Evolutionary conservation across 495 filamentous ascomycete species (phyloP).

Genomic region (Acidiella bohemica): DNA sequence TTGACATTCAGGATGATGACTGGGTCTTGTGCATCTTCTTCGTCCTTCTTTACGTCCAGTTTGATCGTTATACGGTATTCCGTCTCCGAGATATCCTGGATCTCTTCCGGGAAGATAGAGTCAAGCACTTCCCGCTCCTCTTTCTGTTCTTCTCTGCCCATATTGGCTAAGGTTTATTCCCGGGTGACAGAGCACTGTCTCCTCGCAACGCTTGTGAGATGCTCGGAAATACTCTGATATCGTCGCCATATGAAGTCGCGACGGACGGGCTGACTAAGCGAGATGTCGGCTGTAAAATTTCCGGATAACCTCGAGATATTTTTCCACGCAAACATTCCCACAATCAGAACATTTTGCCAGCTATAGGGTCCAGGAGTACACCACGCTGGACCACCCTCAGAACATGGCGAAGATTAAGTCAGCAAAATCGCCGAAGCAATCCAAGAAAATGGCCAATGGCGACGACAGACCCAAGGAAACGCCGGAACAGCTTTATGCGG

Average conservation of each 20-base stretch:
- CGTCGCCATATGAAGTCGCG: too few species aligned
- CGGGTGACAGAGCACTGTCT: too few species aligned
- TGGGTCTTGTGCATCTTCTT: constrained; percentile 39
- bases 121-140: constrained; percentile 96
- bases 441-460: constrained; percentile 19
- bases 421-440: constrained; percentile 9
- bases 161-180: too few species aligned
- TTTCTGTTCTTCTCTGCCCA: constrained; percentile 87
- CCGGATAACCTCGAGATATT: too few species aligned
- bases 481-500: constrained; percentile 43
- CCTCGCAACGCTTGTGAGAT: too few species aligned
- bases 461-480: constrained; percentile 28
- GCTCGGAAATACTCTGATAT: too few species aligned
- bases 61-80: constrained; percentile 72
- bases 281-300: too few species aligned
- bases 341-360: too few species aligned
- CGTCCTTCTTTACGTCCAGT: constrained; percentile 53
- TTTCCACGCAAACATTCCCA: too few species aligned
- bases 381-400: too few species aligned
- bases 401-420: constrained; percentile 30
- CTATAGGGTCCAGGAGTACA: too few species aligned
- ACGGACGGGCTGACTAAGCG: not conserved
- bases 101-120: constrained; percentile 96
- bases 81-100: constrained; percentile 81
- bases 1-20: constrained; percentile 63